phyloP scores from a whole-genome alignment of 2,329 filamentous ascomycete species.

The Botrytis paeoniae region DNA sequence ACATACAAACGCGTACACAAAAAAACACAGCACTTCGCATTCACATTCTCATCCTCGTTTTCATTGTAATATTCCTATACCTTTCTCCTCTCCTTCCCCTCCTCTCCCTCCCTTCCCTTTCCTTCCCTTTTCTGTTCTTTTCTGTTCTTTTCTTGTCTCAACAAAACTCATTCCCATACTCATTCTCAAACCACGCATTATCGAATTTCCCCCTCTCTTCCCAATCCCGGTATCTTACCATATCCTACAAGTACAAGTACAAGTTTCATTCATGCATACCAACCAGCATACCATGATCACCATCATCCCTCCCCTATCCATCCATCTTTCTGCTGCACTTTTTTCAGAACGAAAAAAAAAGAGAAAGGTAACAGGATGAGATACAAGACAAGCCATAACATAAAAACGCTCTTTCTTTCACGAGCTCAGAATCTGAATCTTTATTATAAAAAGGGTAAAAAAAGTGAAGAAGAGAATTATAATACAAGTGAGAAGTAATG shows the following conservation, averaged over 20 bases:
- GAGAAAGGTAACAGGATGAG: not conserved
- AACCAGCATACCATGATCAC: not conserved
- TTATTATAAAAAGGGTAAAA: not conserved
- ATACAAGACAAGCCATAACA: not conserved
- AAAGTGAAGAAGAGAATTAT: not conserved
- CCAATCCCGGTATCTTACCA: not conserved
- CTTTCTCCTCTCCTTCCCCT: not conserved
- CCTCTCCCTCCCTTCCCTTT: too few species aligned
- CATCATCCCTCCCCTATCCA: not conserved
- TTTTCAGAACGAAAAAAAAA: not conserved
- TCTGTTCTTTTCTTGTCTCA: not conserved
- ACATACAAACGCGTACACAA: not conserved
- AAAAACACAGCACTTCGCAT: not conserved
- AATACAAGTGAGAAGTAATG: not conserved
- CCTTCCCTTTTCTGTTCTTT: not conserved
- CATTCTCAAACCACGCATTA: not conserved
- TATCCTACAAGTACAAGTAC: constrained; percentile 1
- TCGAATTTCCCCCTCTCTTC: not conserved
- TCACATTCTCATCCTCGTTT: too few species aligned
- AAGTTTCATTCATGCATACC: not conserved
- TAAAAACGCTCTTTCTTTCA: not conserved
- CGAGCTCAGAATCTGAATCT: not conserved
- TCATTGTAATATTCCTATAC: not conserved
- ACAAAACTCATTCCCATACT: not conserved
- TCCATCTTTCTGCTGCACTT: not conserved